phyloP scores from a whole-genome alignment of 805 yeast genomes.

The Candida arabinofermentans region DNA sequence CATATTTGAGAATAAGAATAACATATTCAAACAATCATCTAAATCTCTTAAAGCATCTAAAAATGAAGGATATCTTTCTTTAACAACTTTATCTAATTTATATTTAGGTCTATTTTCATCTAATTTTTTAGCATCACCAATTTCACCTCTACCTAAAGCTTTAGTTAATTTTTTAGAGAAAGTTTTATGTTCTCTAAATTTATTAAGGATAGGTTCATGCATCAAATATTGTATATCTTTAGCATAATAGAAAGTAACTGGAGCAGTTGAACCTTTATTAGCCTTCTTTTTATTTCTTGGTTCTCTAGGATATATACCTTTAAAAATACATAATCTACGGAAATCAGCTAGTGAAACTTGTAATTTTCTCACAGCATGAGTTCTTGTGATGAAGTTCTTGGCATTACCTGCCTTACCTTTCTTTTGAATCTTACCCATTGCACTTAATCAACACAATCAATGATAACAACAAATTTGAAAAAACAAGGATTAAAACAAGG shows the following conservation, averaged over 20 bases:
- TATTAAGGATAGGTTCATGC: conserved; percentile 90
- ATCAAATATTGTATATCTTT: conserved; percentile 92
- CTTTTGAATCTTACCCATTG: conserved; percentile 69
- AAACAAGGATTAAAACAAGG: neutral
- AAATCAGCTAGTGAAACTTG: conserved; percentile 95
- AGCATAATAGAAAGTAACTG: conserved; percentile 87
- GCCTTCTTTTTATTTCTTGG: conserved; percentile 96
- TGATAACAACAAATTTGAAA: too few relatives aligned
- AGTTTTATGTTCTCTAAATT: conserved; percentile 93
- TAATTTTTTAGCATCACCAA: conserved; percentile 79
- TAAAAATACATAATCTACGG: conserved; percentile 94
- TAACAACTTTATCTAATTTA: conserved; percentile 83
- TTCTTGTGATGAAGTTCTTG: conserved; percentile 85
- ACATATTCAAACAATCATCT: conserved; percentile 94
- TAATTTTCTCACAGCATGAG: conserved; percentile 87
- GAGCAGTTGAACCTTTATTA: conserved; percentile 96
- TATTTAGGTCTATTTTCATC: conserved; percentile 80
- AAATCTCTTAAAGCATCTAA: conserved; percentile 88
- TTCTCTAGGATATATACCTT: conserved; percentile 96
- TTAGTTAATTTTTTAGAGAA: conserved; percentile 87
- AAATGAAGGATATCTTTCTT: conserved; percentile 94
- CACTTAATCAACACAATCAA: too few relatives aligned
- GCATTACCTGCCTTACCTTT: conserved; percentile 86
- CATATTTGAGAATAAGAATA: conserved; percentile 88
- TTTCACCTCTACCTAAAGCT: conserved; percentile 90